A percentile compares a stretch with the other conserved stretches of the same genome.
Evolutionary conservation across 2,329 filamentous ascomycete genomes (phyloP).

Genomic region (Colletotrichum magnum): DNA sequence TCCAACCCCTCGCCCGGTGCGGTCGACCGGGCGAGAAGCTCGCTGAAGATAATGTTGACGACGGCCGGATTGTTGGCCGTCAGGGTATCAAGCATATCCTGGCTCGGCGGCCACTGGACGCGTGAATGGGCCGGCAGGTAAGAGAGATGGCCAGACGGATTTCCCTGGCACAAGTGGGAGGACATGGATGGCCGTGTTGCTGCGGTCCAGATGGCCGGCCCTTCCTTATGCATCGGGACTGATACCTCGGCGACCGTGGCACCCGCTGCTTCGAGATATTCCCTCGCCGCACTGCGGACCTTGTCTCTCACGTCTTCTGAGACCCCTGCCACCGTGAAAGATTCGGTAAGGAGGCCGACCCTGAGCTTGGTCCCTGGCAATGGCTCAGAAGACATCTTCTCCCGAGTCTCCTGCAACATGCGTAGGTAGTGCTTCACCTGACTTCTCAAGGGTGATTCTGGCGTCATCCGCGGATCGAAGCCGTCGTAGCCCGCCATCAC

Average conservation of each 20-base stretch:
- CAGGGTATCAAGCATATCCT: conserved; percentile 22
- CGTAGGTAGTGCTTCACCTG: no score
- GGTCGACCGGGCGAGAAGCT: no score
- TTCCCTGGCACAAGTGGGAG: conserved; percentile 49
- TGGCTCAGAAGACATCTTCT: no score
- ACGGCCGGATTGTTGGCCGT: neutral
- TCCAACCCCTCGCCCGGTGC: no score
- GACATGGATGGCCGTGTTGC: conserved; percentile 59
- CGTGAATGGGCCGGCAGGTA: conserved; percentile 2
- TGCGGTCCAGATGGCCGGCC: conserved; percentile 64
- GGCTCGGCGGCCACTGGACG: conserved; percentile 47
- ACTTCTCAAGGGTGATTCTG: no score
- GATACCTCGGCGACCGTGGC: conserved; percentile 61
- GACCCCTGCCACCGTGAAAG: conserved; percentile 48
- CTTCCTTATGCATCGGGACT: conserved; percentile 62
- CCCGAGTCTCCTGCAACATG: no score
- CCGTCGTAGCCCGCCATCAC: conserved; percentile 61
- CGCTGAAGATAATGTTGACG: no score
- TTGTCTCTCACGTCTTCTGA: conserved; percentile 47
- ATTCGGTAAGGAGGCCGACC: no score
- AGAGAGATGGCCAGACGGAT: conserved; percentile 31
- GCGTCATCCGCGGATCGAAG: conserved; percentile 45
- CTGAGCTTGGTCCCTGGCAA: no score
- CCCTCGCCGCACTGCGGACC: conserved; percentile 47
- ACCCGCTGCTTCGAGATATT: conserved; percentile 52